Percentiles rank a stretch among this genome's conserved stretches.
phyloP scores from a whole-genome alignment of 805 yeast genomes.

The Yarrowia sp. region DNA sequence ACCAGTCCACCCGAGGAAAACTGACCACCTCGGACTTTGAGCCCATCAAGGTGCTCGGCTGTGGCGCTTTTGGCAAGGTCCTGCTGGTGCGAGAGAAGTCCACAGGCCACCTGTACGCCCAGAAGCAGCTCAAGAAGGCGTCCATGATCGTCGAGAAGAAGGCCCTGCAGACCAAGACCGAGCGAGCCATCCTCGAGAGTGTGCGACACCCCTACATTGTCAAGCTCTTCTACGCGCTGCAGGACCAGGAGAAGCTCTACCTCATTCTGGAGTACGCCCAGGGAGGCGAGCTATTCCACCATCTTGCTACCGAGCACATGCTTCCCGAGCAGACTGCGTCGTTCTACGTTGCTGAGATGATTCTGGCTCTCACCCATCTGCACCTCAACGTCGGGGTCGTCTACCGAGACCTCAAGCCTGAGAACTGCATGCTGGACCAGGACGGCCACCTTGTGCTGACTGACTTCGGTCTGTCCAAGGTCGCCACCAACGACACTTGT shows the following conservation, averaged over 20 bases:
- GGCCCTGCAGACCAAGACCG: conserved; percentile 76
- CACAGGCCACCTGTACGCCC: conserved; percentile 72
- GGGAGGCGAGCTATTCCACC: conserved; percentile 82
- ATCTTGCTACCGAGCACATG: conserved; percentile 50
- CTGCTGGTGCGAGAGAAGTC: conserved; percentile 64
- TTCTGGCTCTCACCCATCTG: conserved; percentile 70
- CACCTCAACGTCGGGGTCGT: conserved; percentile 73
- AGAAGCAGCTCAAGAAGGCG: conserved; percentile 81
- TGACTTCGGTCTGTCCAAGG: conserved; percentile 73
- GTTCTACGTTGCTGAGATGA: conserved; percentile 77
- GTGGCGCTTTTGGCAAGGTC: conserved; percentile 89
- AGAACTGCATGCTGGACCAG: conserved; percentile 74
- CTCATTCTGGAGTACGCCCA: conserved; percentile 76
- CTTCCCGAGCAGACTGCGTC: conserved; percentile 64
- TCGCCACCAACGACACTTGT: conserved; percentile 46
- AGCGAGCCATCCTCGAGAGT: conserved; percentile 66
- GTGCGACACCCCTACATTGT: conserved; percentile 81
- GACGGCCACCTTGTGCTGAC: conserved; percentile 80
- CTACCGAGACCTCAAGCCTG: conserved; percentile 86
- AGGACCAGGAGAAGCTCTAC: conserved; percentile 73
- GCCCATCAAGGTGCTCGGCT: conserved; percentile 73
- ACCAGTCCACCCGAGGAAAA: conserved; percentile 29
- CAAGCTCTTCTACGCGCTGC: conserved; percentile 76
- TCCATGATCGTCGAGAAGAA: conserved; percentile 60
- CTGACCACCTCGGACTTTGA: conserved; percentile 55